Base-by-base conservation (phyloP, 345 rosid species). In the Lepidium africanum region DNA sequence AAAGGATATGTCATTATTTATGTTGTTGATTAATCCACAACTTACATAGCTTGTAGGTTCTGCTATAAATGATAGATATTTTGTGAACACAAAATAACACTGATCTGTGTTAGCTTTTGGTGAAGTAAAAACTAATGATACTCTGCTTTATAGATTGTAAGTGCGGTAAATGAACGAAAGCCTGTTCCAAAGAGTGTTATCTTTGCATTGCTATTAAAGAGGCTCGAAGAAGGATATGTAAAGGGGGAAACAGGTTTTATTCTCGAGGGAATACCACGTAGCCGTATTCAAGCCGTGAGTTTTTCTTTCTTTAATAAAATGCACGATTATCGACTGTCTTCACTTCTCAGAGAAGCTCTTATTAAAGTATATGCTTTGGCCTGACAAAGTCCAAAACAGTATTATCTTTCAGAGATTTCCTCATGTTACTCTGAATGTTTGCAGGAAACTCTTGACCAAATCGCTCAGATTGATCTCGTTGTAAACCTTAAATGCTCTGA, bases 171-270 rank as follows among this genome's bases (percentile, higher is more conserved):
- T 70, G 92, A 83, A 76, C 77, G 90, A 13, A 86, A 81, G 81
- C 80, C 86, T 62, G 95, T 90, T 48, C 84, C 89, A 0, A 89
- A 89, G 74, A 85, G 83, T 61, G 84, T 89, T 30, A 81, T 94
- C 6, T 94, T 91, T 69, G 84, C 87, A 10, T 63, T 94, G 71
- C 70, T 94, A 58, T 86, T 97, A 17, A 88, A 82, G 86, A 83
- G 97, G 80, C 83, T 90, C 55, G 93, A 94, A 65, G 90, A 94
- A 73, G 96, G 93, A 27, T 94, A 84, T 73, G 53, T 33, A 23
- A 81, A 65, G 36, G 99, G 99, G 10, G 97, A 94, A 79, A 85
- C 76, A 12, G 99, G 99, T 52, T 94, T 94, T 82, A 87, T 94
- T 75, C 85, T 94, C 32, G 97, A 94, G 65, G 97, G 99, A 5